Base-by-base conservation (phyloP, 352 stramenopile species). In the Thraustochytrium sp. region DNA sequence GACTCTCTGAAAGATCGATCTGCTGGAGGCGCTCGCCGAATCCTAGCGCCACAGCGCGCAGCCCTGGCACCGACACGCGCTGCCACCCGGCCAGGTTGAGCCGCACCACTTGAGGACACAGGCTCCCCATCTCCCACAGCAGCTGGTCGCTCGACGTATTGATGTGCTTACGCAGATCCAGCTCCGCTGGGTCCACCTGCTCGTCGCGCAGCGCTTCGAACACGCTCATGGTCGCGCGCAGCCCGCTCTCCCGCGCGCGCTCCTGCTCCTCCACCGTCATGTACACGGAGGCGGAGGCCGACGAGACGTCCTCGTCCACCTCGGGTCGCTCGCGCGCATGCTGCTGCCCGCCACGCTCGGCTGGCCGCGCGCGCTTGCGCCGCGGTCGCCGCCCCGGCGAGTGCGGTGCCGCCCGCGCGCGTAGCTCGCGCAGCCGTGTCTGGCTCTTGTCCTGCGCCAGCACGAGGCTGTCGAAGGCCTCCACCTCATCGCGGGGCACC, bases 1-100 rank as follows among this genome's bases (percentile, higher is more conserved):
- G 23, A 36, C 38, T 80, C 1, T 61, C 40, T 21, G 75, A 80
- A 9, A 85, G 42, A 48, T 86, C 80, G 29, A 85, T 37, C 9
- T 63, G 40, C 38, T 48, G 62, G 29, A 86, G 55, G n/a, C 74
- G 51, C 40, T 77, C 76, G 37, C 83, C 83, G 23, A 86, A 64
- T 2, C 48, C 68, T 8, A 86, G 56, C 16, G 83, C 51, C 36
- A 86, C 48, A 2, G 75, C 48, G 2, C 83, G 55, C 48, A 86
- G 48, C 2, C 68, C 51, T 3, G 68, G 44, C 44, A 48, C 46
- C 18, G 68, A 80, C 4, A 80, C 42, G n/a, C 53, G 36, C 18
- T 75, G 21, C 68, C 68, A 80, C 16, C 53, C 53, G 18, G 31
- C 34, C 26, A 80, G 51, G n/a, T 42, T 44, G 21, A 80, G 51